Evolutionary conservation across 2,329 filamentous ascomycete species (phyloP).

Genomic region (Diaporthe eres): DNA sequence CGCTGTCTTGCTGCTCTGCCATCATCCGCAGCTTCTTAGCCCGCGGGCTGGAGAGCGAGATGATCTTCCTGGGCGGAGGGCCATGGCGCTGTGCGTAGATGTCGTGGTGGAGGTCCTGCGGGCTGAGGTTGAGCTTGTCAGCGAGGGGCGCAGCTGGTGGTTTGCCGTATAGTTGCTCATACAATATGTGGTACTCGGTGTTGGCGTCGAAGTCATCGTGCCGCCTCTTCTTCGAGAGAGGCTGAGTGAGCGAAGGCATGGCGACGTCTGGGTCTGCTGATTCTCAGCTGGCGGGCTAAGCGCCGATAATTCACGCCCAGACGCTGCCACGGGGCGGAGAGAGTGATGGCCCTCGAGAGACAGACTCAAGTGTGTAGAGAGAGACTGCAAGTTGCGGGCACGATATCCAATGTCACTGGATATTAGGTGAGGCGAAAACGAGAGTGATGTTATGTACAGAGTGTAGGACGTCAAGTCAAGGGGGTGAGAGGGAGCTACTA

Average conservation of each 20-base stretch:
- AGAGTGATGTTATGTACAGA: conserved; percentile 2
- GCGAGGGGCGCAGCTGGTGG: conserved; percentile 21
- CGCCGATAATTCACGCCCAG: not conserved
- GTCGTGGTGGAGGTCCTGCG: conserved; percentile 36
- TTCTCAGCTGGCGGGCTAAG: conserved; percentile 29
- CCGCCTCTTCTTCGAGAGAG: conserved; percentile 37
- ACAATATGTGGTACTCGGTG: conserved; percentile 39
- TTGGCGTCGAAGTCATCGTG: conserved; percentile 38
- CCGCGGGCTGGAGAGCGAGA: conserved; percentile 36
- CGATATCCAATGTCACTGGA: not conserved
- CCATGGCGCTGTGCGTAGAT: conserved; percentile 38
- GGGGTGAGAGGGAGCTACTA: conserved; percentile 4
- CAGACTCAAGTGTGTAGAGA: not conserved
- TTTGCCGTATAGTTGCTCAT: conserved; percentile 27
- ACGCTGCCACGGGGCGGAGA: not conserved
- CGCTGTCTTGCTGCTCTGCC: conserved; percentile 3
- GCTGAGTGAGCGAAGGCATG: conserved; percentile 42
- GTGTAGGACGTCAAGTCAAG: conserved; percentile 1
- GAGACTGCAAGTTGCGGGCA: not conserved
- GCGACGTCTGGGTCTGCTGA: conserved; percentile 1
- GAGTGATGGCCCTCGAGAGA: not conserved
- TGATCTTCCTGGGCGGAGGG: conserved; percentile 35
- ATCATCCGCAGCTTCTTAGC: conserved; percentile 40
- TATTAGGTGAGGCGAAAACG: not conserved
- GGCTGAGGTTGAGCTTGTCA: conserved; percentile 39